Evolutionary conservation across 164 flowering plant species (phyloP).

Genomic region (Kingdonia uniflora): DNA sequence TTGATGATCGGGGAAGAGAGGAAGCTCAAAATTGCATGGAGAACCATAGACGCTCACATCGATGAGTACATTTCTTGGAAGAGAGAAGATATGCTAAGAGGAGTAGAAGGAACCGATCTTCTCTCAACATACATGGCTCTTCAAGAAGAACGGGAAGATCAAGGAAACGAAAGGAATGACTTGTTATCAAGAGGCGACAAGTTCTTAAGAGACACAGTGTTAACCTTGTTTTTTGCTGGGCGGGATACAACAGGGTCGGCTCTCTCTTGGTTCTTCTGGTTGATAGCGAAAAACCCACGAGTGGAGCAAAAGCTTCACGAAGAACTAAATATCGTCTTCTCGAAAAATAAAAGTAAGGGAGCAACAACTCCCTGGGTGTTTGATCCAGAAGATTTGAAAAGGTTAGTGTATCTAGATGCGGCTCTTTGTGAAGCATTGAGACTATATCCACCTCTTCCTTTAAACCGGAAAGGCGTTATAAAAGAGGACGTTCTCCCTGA

Average conservation of each 20-base stretch:
- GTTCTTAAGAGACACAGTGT: constrained; percentile 23
- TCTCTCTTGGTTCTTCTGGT: constrained; percentile 42
- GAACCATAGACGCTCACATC: background rate
- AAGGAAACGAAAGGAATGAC: background rate
- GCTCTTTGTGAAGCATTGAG: constrained; percentile 29
- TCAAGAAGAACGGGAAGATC: background rate
- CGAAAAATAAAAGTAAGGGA: background rate
- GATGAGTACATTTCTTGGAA: background rate
- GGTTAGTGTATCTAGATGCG: constrained; percentile 25
- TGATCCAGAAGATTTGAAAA: constrained; percentile 13
- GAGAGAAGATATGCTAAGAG: constrained; percentile 2
- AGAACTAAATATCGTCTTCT: constrained; percentile 14
- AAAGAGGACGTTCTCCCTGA: constrained; percentile 19
- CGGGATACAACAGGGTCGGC: constrained; percentile 27
- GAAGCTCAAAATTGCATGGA: constrained; percentile 1
- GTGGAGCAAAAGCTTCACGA: constrained; percentile 24
- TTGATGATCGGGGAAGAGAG: constrained; percentile 4
- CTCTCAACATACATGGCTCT: constrained; percentile 3
- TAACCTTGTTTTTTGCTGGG: constrained; percentile 31
- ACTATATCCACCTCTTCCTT: constrained; percentile 24
- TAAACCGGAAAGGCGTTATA: constrained; percentile 18
- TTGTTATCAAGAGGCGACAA: constrained; percentile 2
- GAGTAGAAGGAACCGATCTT: constrained; percentile 5
- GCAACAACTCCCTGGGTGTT: constrained; percentile 5
- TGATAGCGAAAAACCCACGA: constrained; percentile 24